A percentile compares a stretch with the other conserved stretches of the same genome.
Conservation (phyloP, 2,329 filamentous ascomycete genomes). For the Pestalotiopsis sp. region DNA sequence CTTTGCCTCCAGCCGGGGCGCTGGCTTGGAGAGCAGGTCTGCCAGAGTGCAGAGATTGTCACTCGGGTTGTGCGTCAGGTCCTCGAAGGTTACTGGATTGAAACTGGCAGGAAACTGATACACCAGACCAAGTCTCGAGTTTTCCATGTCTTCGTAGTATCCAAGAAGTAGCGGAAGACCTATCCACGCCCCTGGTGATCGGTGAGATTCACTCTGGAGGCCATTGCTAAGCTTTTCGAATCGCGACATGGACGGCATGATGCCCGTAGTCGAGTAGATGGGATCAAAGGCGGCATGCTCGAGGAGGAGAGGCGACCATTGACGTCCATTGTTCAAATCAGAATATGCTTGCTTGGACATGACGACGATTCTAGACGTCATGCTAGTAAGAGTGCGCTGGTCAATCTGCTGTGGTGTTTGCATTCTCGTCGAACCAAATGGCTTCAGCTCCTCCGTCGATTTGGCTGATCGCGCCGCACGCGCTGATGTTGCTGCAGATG, state of each 20-base stretch:
- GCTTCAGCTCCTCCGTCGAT: slow-evolving; percentile 47
- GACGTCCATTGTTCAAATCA: slow-evolving; percentile 46
- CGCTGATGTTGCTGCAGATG: slow-evolving; percentile 42
- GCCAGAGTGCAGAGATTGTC: slow-evolving; percentile 57
- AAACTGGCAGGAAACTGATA: slow-evolving; percentile 74
- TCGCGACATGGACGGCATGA: slow-evolving; percentile 65
- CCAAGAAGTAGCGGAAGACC: slow-evolving; percentile 64
- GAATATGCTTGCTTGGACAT: slow-evolving; percentile 56
- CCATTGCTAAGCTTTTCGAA: slow-evolving; percentile 66
- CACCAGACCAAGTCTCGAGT: slow-evolving; percentile 72
- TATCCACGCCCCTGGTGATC: slow-evolving; percentile 59
- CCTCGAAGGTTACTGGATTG: slow-evolving; percentile 58
- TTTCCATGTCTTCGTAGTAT: slow-evolving; percentile 75
- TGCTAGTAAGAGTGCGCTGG: slow-evolving; percentile 52
- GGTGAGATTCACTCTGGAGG: slow-evolving; percentile 56
- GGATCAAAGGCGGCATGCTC: slow-evolving; percentile 71
- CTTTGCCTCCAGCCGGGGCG: slow-evolving; percentile 74
- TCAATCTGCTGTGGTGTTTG: slow-evolving; percentile 64
- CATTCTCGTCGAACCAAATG: slow-evolving; percentile 63
- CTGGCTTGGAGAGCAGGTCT: slow-evolving; percentile 54
- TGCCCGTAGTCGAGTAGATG: slow-evolving; percentile 64
- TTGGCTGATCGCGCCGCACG: slow-evolving; percentile 38
- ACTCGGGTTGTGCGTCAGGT: slow-evolving; percentile 49
- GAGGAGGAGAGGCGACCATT: slow-evolving; percentile 63
- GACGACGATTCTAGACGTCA: slow-evolving; percentile 49